A percentile compares a stretch with the other conserved stretches of the same genome.
These are phyloP conservation scores for Bipolaris victoriae DNA, from an alignment of 2,329 filamentous ascomycete species.

Conservation along the genomic window DNA sequence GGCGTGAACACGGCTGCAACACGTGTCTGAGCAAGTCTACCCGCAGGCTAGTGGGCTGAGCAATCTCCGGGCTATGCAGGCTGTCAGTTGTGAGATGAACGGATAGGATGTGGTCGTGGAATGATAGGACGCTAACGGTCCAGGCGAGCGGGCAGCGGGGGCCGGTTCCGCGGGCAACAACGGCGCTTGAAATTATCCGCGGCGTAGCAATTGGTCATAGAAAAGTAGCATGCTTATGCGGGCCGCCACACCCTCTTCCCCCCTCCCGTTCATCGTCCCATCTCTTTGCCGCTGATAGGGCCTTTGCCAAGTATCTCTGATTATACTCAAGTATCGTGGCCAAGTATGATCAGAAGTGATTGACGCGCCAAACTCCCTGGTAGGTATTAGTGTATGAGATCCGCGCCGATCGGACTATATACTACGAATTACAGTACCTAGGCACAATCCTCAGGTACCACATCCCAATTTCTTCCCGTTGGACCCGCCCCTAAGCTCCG, in stretches of 20 bases:
- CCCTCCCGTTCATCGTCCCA: constrained; percentile 6
- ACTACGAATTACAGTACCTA: constrained; percentile 4
- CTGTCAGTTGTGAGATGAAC: constrained; percentile 4
- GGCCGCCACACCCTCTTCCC: constrained; percentile 6
- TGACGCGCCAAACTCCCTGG: background rate
- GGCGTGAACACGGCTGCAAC: background rate
- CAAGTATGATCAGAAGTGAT: background rate
- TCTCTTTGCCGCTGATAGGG: background rate
- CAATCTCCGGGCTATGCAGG: constrained; percentile 7
- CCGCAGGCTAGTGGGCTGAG: background rate
- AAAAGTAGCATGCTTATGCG: constrained; percentile 3
- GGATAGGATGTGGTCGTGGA: background rate
- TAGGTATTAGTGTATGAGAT: background rate
- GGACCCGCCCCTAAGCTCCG: background rate
- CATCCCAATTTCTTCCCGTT: constrained; percentile 1
- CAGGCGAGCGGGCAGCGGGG: constrained; percentile 1
- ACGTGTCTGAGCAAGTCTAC: background rate
- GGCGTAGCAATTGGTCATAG: background rate
- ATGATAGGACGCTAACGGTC: constrained; percentile 4
- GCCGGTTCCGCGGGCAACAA: constrained; percentile 5
- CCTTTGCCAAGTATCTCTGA: background rate
- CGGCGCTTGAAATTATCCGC: constrained; percentile 10
- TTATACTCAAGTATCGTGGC: background rate
- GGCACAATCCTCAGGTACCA: background rate
- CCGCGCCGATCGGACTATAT: constrained; percentile 6